Evolutionary conservation across 495 filamentous ascomycete genomes (phyloP), one percentile per base, ranked within the genome.

Genomic region (Tuber umbilicatum): DNA sequence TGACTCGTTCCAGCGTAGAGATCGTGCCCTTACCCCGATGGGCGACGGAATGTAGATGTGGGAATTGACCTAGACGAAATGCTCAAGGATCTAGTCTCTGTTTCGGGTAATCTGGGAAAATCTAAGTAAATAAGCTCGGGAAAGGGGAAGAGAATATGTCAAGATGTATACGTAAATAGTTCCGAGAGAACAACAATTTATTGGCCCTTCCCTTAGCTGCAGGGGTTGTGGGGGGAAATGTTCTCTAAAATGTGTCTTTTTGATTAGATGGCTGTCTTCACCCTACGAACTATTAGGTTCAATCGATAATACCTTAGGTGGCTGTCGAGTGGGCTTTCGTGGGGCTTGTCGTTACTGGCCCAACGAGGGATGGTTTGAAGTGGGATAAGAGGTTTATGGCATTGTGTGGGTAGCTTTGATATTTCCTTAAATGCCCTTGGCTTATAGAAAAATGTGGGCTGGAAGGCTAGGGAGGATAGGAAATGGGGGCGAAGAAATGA

Each of bases 121-220:
- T 19, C 31, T 10, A 31, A 5, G 14, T 35, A 35, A 31, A 35
- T 64, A 31, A 35, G 14, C 55, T 35, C 14, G 16, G 55, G 5
- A 55, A 55, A 55, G 23, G 23, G 2, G 23, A 35, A 64, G 55
- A 64, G 55, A 12, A 31, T 35, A 31, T 64, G 27, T 31, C n/a
- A 31, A 27, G 27, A 19, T 35, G 31, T 14, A 35, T 64, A 64
- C 55, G 55, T 64, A 35, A 12, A 64, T 35, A 1, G 14, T 5
- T 64, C 12, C n/a, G 12, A 27, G 12, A 64, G 55, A 35, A 35
- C 10, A 16, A 1, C 12, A 7, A 64, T 35, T 5, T 64, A 64
- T 64, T 64, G 55, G 55, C 14, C 55, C 55, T 64, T 64, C 55
- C 55, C 55, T 64, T 64, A 64, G 55, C 55, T 14, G 27, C 27